Conservation (phyloP, 2,329 filamentous ascomycete species). For the Neurospora sp. region DNA sequence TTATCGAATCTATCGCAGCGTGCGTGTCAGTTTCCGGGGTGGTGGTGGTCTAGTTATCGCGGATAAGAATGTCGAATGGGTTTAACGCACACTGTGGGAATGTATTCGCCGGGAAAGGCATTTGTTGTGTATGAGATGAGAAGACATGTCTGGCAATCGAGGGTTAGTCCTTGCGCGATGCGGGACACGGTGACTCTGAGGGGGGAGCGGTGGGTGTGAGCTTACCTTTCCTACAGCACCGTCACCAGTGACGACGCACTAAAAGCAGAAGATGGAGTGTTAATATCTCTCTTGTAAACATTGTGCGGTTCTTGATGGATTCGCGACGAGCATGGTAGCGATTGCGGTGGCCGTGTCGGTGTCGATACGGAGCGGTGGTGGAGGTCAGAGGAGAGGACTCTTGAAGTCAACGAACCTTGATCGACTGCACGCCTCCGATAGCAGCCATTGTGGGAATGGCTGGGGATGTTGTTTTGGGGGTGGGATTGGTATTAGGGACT, state of each 20-base stretch:
- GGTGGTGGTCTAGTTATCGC: constrained; percentile 1
- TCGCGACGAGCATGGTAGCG: background rate
- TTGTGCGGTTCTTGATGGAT: constrained; percentile 6
- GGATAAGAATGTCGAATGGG: background rate
- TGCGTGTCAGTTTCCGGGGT: constrained; percentile 14
- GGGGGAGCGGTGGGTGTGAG: constrained; percentile 13
- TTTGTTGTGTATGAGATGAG: constrained; percentile 99
- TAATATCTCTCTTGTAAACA: constrained; percentile 19
- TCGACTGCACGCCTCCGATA: constrained; percentile 69
- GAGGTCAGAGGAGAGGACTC: background rate
- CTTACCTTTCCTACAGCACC: constrained; percentile 97
- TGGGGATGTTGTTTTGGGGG: background rate
- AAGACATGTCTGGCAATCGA: constrained; percentile 70
- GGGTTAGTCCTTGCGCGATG: constrained; percentile 13
- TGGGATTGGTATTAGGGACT: constrained; percentile 4
- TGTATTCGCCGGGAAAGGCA: constrained; percentile 99
- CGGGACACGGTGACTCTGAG: constrained; percentile 12
- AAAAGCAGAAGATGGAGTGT: constrained; percentile 22
- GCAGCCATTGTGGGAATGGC: constrained; percentile 56
- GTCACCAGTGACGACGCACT: constrained; percentile 98
- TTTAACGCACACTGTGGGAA: constrained; percentile 79
- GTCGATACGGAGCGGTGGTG: constrained; percentile 1
- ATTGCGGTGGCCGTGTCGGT: constrained; percentile 4
- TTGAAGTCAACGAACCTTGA: constrained; percentile 58
- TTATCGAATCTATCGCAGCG: constrained; percentile 73